Conservation (phyloP, 164 flowering plant species). For the Sextonia rubra region DNA sequence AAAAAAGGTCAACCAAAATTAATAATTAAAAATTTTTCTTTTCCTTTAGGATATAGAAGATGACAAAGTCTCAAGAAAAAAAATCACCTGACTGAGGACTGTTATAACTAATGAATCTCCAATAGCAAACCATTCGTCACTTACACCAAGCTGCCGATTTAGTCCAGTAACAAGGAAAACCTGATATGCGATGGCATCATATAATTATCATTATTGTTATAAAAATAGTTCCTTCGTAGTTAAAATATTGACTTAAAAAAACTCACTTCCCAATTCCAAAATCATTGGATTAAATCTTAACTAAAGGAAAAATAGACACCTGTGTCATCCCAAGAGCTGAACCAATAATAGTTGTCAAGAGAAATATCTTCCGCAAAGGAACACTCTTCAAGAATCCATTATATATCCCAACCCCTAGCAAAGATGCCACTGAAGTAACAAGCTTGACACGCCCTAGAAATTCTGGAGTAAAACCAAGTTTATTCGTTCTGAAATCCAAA, state of each 20-base stretch:
- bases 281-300: slow-evolving; percentile 23
- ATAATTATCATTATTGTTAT: too few relatives aligned
- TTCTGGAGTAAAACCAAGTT: slow-evolving; percentile 91
- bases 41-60: not conserved
- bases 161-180: slow-evolving; percentile 87
- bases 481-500: slow-evolving; percentile 67
- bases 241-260: not conserved
- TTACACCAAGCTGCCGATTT: slow-evolving; percentile 80
- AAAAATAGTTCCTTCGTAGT: not conserved
- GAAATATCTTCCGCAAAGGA: slow-evolving; percentile 77
- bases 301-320: slow-evolving; percentile 36
- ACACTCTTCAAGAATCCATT: slow-evolving; percentile 87
- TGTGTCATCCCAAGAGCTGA: slow-evolving; percentile 93
- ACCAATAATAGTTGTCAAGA: slow-evolving; percentile 67
- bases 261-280: not conserved
- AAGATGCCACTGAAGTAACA: slow-evolving; percentile 90
- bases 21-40: not conserved
- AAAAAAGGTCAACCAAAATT: not conserved
- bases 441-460: slow-evolving; percentile 97
- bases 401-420: slow-evolving; percentile 90
- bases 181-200: slow-evolving; percentile 9
- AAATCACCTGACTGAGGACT: slow-evolving; percentile 78
- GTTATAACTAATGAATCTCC: slow-evolving; percentile 93
- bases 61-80: not conserved
- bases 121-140: slow-evolving; percentile 96